Evolutionary conservation across 495 filamentous ascomycete genomes (phyloP).

Genomic region (Lophium mytilinum): DNA sequence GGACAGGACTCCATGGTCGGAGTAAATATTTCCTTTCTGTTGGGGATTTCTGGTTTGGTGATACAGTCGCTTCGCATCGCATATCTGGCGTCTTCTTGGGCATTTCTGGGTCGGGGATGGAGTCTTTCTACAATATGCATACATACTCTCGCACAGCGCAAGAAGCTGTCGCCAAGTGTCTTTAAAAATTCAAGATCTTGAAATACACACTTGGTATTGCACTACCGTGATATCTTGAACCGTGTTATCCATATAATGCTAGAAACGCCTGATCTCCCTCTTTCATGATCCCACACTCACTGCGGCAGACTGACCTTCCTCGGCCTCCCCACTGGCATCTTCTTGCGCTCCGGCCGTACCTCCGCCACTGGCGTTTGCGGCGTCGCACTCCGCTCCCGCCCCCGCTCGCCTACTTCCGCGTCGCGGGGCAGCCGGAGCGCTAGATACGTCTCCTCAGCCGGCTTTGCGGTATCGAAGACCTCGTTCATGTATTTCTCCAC

Average conservation of each 20-base stretch:
- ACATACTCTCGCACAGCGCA: neutral
- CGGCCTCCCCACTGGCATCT: neutral
- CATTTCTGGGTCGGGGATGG: neutral
- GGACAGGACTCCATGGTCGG: neutral
- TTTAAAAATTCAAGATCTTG: no score
- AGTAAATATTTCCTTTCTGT: neutral
- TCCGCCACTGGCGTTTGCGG: neutral
- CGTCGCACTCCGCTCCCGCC: neutral
- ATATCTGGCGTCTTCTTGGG: neutral
- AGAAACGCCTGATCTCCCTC: no score
- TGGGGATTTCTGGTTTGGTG: neutral
- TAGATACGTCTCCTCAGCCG: constrained; percentile 29
- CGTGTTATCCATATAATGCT: no score
- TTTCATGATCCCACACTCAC: no score
- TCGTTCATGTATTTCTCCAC: constrained; percentile 60
- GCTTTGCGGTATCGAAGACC: constrained; percentile 33
- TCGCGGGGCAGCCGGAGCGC: constrained; percentile 32
- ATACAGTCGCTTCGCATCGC: neutral
- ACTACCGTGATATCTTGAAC: no score
- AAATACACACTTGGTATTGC: no score
- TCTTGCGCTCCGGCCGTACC: neutral
- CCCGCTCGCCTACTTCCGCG: constrained; percentile 7
- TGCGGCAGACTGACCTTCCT: neutral
- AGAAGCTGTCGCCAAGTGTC: no score
- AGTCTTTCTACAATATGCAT: neutral